A percentile compares a stretch with the other conserved stretches of the same genome.
Evolutionary conservation across 805 yeast genomes (phyloP).

Genomic region (Candida nitratophila): DNA sequence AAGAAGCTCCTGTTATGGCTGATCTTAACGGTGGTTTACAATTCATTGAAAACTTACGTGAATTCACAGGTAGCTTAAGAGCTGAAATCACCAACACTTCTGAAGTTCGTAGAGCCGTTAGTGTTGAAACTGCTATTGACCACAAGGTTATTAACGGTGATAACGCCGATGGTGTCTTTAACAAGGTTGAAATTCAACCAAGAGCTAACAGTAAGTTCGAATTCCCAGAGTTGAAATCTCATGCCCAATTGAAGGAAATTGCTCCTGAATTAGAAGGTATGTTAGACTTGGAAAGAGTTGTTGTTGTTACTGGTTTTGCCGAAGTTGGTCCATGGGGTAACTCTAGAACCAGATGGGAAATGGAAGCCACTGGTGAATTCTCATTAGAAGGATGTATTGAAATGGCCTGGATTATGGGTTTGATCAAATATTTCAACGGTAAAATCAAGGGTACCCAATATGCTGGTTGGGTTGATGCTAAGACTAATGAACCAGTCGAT

Average conservation of each 20-base stretch:
- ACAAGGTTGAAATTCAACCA: slow-evolving; percentile 75
- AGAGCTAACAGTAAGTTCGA: slow-evolving; percentile 91
- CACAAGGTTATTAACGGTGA: slow-evolving; percentile 81
- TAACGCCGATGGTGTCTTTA: slow-evolving; percentile 78
- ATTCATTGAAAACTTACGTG: slow-evolving; percentile 85
- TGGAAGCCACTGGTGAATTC: slow-evolving; percentile 93
- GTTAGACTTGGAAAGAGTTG: slow-evolving; percentile 83
- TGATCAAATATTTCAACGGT: slow-evolving; percentile 93
- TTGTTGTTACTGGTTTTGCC: slow-evolving; percentile 96
- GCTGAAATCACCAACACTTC: slow-evolving; percentile 70
- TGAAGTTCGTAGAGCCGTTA: slow-evolving; percentile 91
- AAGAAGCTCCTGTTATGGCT: slow-evolving; percentile 92
- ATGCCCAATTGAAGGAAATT: slow-evolving; percentile 59
- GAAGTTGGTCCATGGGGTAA: slow-evolving; percentile 99
- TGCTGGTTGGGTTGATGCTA: slow-evolving; percentile 96
- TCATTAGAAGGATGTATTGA: slow-evolving; percentile 97
- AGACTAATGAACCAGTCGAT: slow-evolving; percentile 87
- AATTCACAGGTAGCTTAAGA: slow-evolving; percentile 74
- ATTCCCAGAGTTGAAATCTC: slow-evolving; percentile 83
- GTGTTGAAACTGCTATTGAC: slow-evolving; percentile 88
- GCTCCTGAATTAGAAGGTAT: slow-evolving; percentile 81
- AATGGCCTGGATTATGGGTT: slow-evolving; percentile 99
- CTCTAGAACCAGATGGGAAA: slow-evolving; percentile 98
- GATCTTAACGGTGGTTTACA: slow-evolving; percentile 99
- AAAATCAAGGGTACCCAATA: slow-evolving; percentile 82